These are phyloP conservation scores for Trichoderma polysporum DNA, from an alignment of 2,329 filamentous ascomycete species.

Conservation along the genomic window DNA sequence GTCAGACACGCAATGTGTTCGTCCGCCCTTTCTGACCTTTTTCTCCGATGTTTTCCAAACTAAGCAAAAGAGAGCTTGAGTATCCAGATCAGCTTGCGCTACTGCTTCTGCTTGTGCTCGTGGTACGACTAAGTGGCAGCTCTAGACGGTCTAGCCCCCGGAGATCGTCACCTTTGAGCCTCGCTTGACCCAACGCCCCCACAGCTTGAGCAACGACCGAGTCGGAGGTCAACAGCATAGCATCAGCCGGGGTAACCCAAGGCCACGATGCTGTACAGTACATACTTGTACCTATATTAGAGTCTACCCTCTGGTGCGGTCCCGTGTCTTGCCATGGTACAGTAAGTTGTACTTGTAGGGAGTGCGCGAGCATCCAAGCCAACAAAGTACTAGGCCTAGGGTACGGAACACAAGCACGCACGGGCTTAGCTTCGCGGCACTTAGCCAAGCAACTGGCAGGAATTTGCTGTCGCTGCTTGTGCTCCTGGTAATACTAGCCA, in stretches of 20 bases:
- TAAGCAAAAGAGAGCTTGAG: neutral
- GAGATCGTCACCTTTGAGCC: conserved; percentile 19
- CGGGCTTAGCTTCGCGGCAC: neutral
- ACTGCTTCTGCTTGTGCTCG: neutral
- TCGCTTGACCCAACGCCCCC: conserved; percentile 18
- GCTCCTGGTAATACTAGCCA: neutral
- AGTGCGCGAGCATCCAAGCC: neutral
- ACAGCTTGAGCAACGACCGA: conserved; percentile 12
- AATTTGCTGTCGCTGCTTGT: neutral
- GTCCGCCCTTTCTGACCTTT: too few relatives aligned
- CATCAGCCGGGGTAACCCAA: conserved; percentile 11
- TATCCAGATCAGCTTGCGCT: neutral
- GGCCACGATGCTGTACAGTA: neutral
- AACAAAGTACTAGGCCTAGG: neutral
- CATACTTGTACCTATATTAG: neutral
- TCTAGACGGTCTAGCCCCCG: conserved; percentile 18
- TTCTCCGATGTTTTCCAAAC: neutral
- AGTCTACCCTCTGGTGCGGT: neutral
- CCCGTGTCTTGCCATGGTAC: conserved; percentile 16
- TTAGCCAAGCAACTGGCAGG: conserved; percentile 1
- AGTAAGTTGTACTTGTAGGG: neutral
- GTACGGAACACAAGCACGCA: neutral
- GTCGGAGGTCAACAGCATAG: conserved; percentile 7
- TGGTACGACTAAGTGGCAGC: neutral
- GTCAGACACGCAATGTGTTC: neutral